Conservation (phyloP, 2,329 filamentous ascomycete species). For the Colletotrichum gigasporum region DNA sequence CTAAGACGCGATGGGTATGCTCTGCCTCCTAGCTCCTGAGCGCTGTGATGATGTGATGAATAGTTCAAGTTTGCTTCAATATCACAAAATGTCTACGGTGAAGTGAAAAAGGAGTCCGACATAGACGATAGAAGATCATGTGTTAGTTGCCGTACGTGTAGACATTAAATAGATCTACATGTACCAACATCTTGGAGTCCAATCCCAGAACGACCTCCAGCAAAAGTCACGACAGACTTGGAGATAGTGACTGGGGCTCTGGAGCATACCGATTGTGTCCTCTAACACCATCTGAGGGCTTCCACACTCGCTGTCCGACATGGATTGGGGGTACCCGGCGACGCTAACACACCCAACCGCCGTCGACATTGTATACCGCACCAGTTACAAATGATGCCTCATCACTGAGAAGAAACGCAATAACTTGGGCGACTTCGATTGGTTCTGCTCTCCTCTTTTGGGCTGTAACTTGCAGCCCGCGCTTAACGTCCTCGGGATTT, state of each 20-base stretch:
- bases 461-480: constrained; percentile 25
- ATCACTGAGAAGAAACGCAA: constrained; percentile 39
- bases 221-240: no score
- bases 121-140: no score
- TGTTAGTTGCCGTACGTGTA: no score
- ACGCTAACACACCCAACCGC: constrained; percentile 33
- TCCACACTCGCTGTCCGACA: constrained; percentile 53
- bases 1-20: neutral
- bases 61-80: no score
- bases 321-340: constrained; percentile 49
- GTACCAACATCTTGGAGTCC: no score
- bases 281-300: constrained; percentile 53
- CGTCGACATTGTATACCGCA: constrained; percentile 3
- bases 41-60: neutral
- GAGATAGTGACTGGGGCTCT: constrained; percentile 46
- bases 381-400: constrained; percentile 39
- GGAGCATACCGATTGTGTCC: constrained; percentile 48
- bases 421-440: constrained; percentile 37
- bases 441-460: constrained; percentile 34
- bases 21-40: neutral
- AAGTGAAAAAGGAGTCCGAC: no score
- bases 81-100: no score
- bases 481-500: constrained; percentile 5
- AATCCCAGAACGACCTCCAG: no score
- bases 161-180: no score